Base-by-base conservation (phyloP, 164 flowering plant species). In the Platanus orientalis region DNA sequence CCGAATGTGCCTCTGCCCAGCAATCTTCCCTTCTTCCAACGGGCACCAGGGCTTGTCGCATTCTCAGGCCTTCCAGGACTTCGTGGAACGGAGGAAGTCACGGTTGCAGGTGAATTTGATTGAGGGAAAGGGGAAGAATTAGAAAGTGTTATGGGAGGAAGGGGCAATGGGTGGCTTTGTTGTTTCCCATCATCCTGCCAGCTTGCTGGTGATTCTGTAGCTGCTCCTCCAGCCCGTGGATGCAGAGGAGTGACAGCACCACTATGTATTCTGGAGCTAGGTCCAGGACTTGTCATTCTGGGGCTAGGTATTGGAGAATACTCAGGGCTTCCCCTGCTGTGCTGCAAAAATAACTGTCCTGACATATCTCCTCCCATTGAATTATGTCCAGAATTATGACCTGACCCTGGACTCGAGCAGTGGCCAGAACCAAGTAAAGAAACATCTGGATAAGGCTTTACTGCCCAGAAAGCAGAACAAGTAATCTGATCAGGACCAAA, bases 1-100 rank as follows among this genome's bases (percentile, higher is more conserved):
- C 98, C 98, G 81, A 90, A 92, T 64, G 98, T 86, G 69, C 98
- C 98, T 70, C 95, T 81, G 28, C 98, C 96, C 26, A 92, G 80
- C 61, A 92, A 66, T 75, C 75, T 85, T 61, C 98, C 98, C 71
- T 88, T 92, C 71, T 92, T 90, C 96, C 96, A 92, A 32, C 96
- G 86, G 21, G 95, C 80, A 19, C 85, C 91, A 54, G 92, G 95
- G 75, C 91, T 90, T 54, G 80, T 40, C 14, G 84, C 92, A 71
- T 66, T 85, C 51, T 92, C 98, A n/a, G 81, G 78, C 68, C 91
- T 80, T 56, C 90, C 93, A 36, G 98, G 96, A 73, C 98, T 92
- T 62, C 98, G 82, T 28, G 98, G 87, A 61, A 92, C 76, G 7
- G 96, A 78, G n/a, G 96, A 85, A 54, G 95, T 83, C 12, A 47